Conservation (phyloP, 768 basidiomycete species). For the Agaricus blazei region DNA sequence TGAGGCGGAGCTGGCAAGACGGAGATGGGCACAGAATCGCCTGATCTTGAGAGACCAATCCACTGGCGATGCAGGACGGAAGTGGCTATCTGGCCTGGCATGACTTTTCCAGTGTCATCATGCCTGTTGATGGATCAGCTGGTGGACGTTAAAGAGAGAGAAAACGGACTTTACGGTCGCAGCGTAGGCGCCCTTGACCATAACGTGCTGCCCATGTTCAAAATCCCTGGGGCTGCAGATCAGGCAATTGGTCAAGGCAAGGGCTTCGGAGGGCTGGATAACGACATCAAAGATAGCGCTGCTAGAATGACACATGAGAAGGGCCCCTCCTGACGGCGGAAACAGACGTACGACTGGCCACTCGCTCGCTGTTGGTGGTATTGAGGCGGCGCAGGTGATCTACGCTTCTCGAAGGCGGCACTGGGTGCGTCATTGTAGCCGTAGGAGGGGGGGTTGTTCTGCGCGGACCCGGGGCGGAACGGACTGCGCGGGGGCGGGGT, state of each 20-base stretch:
- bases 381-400: conserved; percentile 14
- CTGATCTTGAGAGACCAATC: conserved; percentile 77
- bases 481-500: conserved; percentile 20
- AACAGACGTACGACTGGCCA: conserved; percentile 18
- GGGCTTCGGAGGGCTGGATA: conserved; percentile 53
- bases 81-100: conserved; percentile 68
- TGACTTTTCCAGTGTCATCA: conserved; percentile 70
- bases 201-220: conserved; percentile 62
- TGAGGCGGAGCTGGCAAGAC: conserved; percentile 50
- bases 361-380: conserved; percentile 6
- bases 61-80: conserved; percentile 81
- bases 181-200: conserved; percentile 67
- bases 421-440: conserved; percentile 50
- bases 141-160: not conserved
- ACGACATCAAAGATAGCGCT: conserved; percentile 50
- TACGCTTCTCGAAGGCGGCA: conserved; percentile 46
- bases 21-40: conserved; percentile 73
- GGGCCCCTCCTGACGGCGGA: not conserved
- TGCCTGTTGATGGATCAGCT: conserved; percentile 40
- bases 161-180: conserved; percentile 66
- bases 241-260: conserved; percentile 78
- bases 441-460: conserved; percentile 32
- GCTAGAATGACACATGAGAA: not conserved
- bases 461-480: conserved; percentile 24
- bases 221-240: conserved; percentile 81